A percentile compares a stretch with the other conserved stretches of the same genome.
These are phyloP conservation scores for Aspergillus avenaceus DNA, from an alignment of 495 filamentous ascomycete genomes.

Conservation along the genomic window DNA sequence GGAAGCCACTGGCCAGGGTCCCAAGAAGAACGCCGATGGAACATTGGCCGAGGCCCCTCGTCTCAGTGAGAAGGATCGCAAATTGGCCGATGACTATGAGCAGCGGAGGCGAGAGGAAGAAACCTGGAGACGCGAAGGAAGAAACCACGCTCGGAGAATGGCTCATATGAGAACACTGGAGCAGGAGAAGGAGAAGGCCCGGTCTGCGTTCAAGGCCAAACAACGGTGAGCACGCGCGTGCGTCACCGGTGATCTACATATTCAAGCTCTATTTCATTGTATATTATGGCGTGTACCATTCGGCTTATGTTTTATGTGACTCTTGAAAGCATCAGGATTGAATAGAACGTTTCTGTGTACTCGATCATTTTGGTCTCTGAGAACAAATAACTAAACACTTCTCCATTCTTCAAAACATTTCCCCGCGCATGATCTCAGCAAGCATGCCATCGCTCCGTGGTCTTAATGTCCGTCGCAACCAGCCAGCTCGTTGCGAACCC, in stretches of 20 bases:
- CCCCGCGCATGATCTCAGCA: too few species aligned
- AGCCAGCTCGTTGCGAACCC: too few species aligned
- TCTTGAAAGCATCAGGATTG: slow-evolving; percentile 4
- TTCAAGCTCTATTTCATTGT: slow-evolving; percentile 7
- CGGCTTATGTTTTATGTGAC: slow-evolving; percentile 2
- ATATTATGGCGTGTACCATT: slow-evolving; percentile 7
- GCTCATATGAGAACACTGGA: slow-evolving; percentile 17
- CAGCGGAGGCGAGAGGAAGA: slow-evolving; percentile 22
- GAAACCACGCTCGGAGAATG: slow-evolving; percentile 20
- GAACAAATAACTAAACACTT: background rate
- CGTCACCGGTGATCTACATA: background rate
- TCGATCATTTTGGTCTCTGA: background rate
- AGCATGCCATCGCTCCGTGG: too few species aligned
- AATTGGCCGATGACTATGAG: slow-evolving; percentile 23
- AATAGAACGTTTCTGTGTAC: slow-evolving; percentile 4
- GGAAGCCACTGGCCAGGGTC: slow-evolving; percentile 11
- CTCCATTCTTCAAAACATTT: too few species aligned
- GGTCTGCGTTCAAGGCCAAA: slow-evolving; percentile 4
- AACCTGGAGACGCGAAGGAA: slow-evolving; percentile 24
- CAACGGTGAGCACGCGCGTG: slow-evolving; percentile 3
- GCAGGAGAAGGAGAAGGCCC: slow-evolving; percentile 17
- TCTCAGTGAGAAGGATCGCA: slow-evolving; percentile 26
- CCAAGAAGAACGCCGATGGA: slow-evolving; percentile 20
- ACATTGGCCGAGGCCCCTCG: slow-evolving; percentile 16
- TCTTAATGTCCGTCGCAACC: too few species aligned